These are phyloP conservation scores for Vitis hybrid DNA, from an alignment of 177 flowering plant species.

Conservation along the genomic window DNA sequence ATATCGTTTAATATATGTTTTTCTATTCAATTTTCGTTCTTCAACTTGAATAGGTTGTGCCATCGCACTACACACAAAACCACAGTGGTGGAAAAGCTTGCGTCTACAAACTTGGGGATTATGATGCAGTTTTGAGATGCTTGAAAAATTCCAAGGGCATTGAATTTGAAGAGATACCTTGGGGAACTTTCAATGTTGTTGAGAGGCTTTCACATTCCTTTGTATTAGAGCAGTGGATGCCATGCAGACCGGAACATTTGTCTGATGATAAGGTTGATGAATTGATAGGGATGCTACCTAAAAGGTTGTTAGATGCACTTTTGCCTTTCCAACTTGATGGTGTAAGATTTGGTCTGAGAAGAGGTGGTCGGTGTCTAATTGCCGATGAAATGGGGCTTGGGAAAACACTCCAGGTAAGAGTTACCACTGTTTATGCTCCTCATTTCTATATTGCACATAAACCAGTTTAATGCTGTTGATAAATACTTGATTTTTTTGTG, in stretches of 20 bases:
- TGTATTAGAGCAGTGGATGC: slow-evolving; percentile 56
- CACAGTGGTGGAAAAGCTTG: slow-evolving; percentile 58
- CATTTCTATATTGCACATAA: neutral
- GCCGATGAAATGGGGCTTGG: slow-evolving; percentile 99
- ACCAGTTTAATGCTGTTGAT: neutral
- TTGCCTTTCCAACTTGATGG: slow-evolving; percentile 93
- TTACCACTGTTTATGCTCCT: neutral
- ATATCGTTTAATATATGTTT: neutral
- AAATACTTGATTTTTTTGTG: neutral
- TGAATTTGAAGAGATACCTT: slow-evolving; percentile 72
- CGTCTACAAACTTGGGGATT: slow-evolving; percentile 73
- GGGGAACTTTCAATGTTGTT: slow-evolving; percentile 62
- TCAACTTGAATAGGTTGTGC: slow-evolving; percentile 42
- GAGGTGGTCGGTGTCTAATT: slow-evolving; percentile 95
- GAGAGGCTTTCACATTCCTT: slow-evolving; percentile 65
- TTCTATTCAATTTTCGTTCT: neutral
- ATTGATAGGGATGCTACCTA: slow-evolving; percentile 56
- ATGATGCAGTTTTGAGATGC: slow-evolving; percentile 53
- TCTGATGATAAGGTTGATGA: slow-evolving; percentile 70
- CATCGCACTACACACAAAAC: slow-evolving; percentile 65
- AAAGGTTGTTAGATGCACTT: slow-evolving; percentile 43
- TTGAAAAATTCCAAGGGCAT: slow-evolving; percentile 51
- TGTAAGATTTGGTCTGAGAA: slow-evolving; percentile 66
- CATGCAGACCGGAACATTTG: slow-evolving; percentile 85
- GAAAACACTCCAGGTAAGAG: slow-evolving; percentile 89